These are phyloP conservation scores for Nematocida displodere DNA, from an alignment of 371 early-diverging fungal genomes.

Conservation along the genomic window DNA sequence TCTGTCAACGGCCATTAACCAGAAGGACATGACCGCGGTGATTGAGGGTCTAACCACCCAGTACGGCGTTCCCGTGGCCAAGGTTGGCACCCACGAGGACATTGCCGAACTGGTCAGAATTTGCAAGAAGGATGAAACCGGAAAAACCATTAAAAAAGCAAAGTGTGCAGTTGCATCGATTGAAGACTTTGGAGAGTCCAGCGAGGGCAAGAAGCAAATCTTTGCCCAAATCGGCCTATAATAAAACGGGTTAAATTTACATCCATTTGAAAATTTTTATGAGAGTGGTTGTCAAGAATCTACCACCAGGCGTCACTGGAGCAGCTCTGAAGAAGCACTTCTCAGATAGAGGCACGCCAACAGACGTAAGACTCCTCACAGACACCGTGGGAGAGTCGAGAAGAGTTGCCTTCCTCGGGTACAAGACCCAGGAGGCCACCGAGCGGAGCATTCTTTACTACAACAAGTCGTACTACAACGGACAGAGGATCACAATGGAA, in stretches of 20 bases:
- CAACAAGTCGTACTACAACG: slow-evolving; percentile 48
- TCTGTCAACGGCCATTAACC: slow-evolving; percentile 24
- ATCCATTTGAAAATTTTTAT: slow-evolving; percentile 50
- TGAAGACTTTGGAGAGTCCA: slow-evolving; percentile 36
- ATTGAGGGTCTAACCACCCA: slow-evolving; percentile 10
- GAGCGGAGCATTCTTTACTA: slow-evolving; percentile 44
- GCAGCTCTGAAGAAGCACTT: slow-evolving; percentile 52
- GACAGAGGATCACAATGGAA: slow-evolving; percentile 21
- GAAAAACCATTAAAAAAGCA: slow-evolving; percentile 32
- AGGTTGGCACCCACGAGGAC: slow-evolving; percentile 20
- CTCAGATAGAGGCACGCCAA: slow-evolving; percentile 48
- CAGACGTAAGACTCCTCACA: slow-evolving; percentile 59
- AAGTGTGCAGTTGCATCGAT: slow-evolving; percentile 43
- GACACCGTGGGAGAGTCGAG: slow-evolving; percentile 34
- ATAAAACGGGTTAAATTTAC: not conserved
- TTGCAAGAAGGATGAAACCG: slow-evolving; percentile 35
- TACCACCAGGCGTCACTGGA: slow-evolving; percentile 57
- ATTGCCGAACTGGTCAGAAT: slow-evolving; percentile 31
- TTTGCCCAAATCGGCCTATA: not conserved
- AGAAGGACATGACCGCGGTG: slow-evolving; percentile 9
- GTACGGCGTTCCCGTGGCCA: slow-evolving; percentile 31
- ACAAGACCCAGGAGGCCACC: slow-evolving; percentile 45
- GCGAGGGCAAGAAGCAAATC: not conserved
- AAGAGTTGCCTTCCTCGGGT: slow-evolving; percentile 63
- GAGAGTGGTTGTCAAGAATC: slow-evolving; percentile 64